A percentile compares a stretch with the other conserved stretches of the same genome.
These are phyloP conservation scores for Drechmeria coniospora DNA, from an alignment of 2,329 filamentous ascomycete species.

Conservation along the genomic window DNA sequence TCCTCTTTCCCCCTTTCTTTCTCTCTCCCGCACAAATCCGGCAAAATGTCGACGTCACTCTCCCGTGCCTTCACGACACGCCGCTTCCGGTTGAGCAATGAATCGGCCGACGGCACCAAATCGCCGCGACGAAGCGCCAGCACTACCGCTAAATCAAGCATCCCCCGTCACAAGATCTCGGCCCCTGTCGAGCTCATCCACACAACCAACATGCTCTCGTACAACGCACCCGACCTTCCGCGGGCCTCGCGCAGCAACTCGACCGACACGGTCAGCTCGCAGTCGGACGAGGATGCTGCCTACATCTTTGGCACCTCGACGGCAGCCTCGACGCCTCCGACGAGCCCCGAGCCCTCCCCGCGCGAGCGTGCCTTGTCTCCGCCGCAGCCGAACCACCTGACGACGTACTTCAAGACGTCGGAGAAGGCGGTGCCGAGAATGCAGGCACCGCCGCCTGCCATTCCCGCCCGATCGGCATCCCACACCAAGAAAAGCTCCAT, in stretches of 20 bases:
- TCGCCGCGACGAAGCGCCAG: slow-evolving; percentile 34
- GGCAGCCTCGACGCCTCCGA: slow-evolving; percentile 44
- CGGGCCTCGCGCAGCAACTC: slow-evolving; percentile 33
- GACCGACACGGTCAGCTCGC: slow-evolving; percentile 34
- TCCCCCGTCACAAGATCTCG: slow-evolving; percentile 62
- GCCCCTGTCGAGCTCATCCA: slow-evolving; percentile 74
- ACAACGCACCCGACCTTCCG: slow-evolving; percentile 76
- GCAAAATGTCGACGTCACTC: slow-evolving; percentile 36
- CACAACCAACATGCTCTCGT: slow-evolving; percentile 91
- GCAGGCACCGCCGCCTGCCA: slow-evolving; percentile 30
- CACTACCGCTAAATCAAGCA: slow-evolving; percentile 27
- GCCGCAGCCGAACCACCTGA: slow-evolving; percentile 49
- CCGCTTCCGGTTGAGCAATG: slow-evolving; percentile 38
- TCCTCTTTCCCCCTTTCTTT: slow-evolving; percentile 3
- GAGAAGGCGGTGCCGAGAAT: slow-evolving; percentile 16
- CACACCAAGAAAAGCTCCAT: slow-evolving; percentile 77
- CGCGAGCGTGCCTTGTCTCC: slow-evolving; percentile 38
- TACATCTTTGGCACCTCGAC: slow-evolving; percentile 50
- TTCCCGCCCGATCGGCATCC: slow-evolving; percentile 67
- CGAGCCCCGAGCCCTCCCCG: slow-evolving; percentile 50
- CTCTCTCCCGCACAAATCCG: slow-evolving; percentile 2
- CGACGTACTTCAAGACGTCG: slow-evolving; percentile 47
- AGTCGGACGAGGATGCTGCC: slow-evolving; percentile 60
- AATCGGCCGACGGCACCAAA: slow-evolving; percentile 25
- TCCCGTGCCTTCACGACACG: slow-evolving; percentile 58